A percentile compares a stretch with the other conserved stretches of the same genome.
These are phyloP conservation scores for Leucaena leucocephala DNA, from an alignment of 306 rosid species.

Conservation along the genomic window DNA sequence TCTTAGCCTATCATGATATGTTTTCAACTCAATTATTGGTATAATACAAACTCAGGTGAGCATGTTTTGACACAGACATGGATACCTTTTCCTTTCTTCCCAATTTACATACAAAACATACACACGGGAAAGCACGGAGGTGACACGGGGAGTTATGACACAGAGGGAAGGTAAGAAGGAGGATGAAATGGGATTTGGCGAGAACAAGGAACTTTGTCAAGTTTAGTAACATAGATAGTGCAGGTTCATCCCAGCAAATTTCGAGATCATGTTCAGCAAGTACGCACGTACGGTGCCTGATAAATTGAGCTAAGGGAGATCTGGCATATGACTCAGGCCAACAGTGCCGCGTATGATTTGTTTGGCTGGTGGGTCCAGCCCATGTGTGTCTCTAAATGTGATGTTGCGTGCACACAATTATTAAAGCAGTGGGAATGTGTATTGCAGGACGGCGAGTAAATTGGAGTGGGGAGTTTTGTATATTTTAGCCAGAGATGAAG, in stretches of 20 bases:
- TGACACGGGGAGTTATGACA: conserved; percentile 69
- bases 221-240: not conserved
- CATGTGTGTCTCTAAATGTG: not conserved
- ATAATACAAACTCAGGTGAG: conserved; percentile 5
- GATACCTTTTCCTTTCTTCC: conserved; percentile 72
- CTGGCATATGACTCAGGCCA: conserved; percentile 79
- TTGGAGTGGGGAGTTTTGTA: conserved; percentile 76
- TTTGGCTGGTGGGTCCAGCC: conserved; percentile 64
- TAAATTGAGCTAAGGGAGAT: conserved; percentile 59
- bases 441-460: conserved; percentile 63
- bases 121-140: conserved; percentile 81
- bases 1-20: not conserved
- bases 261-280: conserved; percentile 77
- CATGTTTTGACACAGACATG: conserved; percentile 57
- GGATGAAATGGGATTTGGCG: not conserved
- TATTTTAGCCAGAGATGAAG: conserved; percentile 63
- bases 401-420: not conserved
- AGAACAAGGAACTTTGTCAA: conserved; percentile 3
- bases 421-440: not conserved
- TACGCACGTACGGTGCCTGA: conserved; percentile 62
- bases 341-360: conserved; percentile 65
- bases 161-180: conserved; percentile 72
- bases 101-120: conserved; percentile 60
- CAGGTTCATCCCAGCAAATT: conserved; percentile 72
- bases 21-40: not conserved